Evolutionary conservation across 176 grass and related monocot genomes (phyloP).

Genomic region (Oryza meyeriana): DNA sequence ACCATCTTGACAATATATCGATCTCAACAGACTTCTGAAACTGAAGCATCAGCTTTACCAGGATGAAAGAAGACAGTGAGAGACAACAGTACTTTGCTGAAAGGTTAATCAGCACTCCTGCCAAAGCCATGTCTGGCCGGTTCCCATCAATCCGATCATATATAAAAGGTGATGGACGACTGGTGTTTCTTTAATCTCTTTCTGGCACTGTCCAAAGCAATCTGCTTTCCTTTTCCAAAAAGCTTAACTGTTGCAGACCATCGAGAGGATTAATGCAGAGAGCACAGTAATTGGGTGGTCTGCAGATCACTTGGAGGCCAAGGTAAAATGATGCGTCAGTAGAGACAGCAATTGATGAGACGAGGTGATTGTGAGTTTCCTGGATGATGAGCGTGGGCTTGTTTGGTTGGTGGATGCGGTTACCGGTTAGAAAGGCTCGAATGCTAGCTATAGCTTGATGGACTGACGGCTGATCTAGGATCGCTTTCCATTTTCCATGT

Average conservation of each 20-base stretch:
- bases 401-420: slow-evolving; percentile 4
- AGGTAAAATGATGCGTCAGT: neutral
- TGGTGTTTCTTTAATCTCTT: neutral
- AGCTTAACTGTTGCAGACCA: too few relatives aligned
- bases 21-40: neutral
- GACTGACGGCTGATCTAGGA: too few relatives aligned
- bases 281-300: too few relatives aligned
- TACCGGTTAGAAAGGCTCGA: neutral
- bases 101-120: neutral
- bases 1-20: neutral
- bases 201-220: neutral
- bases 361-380: neutral
- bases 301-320: slow-evolving; percentile 4
- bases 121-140: neutral
- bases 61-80: neutral
- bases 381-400: too few relatives aligned
- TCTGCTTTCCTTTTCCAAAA: neutral
- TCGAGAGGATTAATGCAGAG: too few relatives aligned
- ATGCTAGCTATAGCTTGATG: too few relatives aligned
- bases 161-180: neutral
- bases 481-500: too few relatives aligned
- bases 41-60: neutral
- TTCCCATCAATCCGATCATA: neutral
- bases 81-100: neutral
- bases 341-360: neutral